Base-by-base conservation (phyloP, 2,329 filamentous ascomycete genomes). In the Cytospora mali region DNA sequence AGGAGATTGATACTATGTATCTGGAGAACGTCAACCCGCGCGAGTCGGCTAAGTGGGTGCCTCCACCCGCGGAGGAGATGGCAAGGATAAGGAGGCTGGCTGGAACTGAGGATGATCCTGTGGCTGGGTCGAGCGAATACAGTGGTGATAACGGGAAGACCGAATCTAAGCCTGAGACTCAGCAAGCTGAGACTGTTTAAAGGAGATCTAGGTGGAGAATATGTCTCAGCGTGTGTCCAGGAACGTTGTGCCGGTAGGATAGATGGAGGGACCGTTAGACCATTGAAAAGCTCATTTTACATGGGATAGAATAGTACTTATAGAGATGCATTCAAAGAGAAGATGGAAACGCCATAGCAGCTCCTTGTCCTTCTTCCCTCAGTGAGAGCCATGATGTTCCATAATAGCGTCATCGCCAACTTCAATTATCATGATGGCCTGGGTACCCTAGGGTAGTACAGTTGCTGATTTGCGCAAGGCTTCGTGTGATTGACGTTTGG, bases 1-100 rank as follows among this genome's bases (percentile, higher is more conserved):
- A 94, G 76, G 89, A 93, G 73, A 89, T 94, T 61, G 91, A 94
- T 69, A 88, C 86, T 54, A 90, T 91, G 88, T 93, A 92, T 67
- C 79, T 91, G 39, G 79, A 88, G 55, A 77, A 77, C 28, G 86
- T 91, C 21, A 84, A 78, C 67, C 87, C 89, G 0, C 85, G 84
- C 77, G 83, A 86, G 78, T 88, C 85, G 68, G 72, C 77, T 52
- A 76, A 81, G 65, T 90, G 83, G 84, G 67, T 75, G 6, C 71
- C 79, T 0, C 79, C 79, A 0, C 71, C 76, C 1, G 75, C 77
- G 0, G 77, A 80, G 61, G 74, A 80, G 64, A 79, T 81, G 71
- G 72, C 75, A 0, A 70, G 73, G 16, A 79, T 80, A 14, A 71
- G 79, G 14, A 74, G 73, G 42, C 64, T 76, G 67, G 79, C 79